These are phyloP conservation scores for Trichoderma koningii DNA, from an alignment of 2,329 filamentous ascomycete genomes.

Conservation along the genomic window DNA sequence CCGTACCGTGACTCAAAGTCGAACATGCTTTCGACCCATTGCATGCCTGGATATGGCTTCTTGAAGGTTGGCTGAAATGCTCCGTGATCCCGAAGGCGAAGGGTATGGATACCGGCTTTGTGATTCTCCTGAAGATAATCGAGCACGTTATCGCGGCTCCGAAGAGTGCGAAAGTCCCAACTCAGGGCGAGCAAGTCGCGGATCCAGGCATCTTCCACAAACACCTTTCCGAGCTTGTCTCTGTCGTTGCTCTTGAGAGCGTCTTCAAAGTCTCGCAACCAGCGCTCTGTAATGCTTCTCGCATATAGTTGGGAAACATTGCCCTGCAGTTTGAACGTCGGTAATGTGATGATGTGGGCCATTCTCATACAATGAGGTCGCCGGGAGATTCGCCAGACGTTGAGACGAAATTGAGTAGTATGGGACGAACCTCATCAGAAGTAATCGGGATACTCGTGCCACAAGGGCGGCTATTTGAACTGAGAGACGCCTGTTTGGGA, in stretches of 20 bases:
- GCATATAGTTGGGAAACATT: background rate
- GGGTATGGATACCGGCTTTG: background rate
- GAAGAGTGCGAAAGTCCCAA: conserved; percentile 54
- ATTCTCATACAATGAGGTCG: background rate
- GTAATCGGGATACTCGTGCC: too few species aligned
- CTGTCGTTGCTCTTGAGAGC: background rate
- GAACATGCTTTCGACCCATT: conserved; percentile 53
- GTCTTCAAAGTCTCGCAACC: background rate
- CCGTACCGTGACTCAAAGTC: conserved; percentile 25
- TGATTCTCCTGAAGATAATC: background rate
- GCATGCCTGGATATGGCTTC: background rate
- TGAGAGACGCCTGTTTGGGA: background rate
- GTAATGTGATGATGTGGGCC: conserved; percentile 6
- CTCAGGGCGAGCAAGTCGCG: conserved; percentile 56
- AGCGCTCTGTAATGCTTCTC: background rate
- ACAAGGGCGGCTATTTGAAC: background rate
- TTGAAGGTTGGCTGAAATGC: background rate
- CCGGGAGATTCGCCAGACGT: background rate
- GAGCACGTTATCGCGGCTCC: conserved; percentile 28
- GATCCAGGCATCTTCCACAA: conserved; percentile 52
- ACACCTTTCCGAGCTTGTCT: conserved; percentile 26
- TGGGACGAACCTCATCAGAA: too few species aligned
- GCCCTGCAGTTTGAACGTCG: conserved; percentile 13
- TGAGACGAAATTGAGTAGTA: too few species aligned
- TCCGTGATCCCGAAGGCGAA: background rate